A percentile compares a stretch with the other conserved stretches of the same genome.
Conservation (phyloP, 225 moss, liverwort and hornwort genomes). For the Rhytidiadelphus loreus region DNA sequence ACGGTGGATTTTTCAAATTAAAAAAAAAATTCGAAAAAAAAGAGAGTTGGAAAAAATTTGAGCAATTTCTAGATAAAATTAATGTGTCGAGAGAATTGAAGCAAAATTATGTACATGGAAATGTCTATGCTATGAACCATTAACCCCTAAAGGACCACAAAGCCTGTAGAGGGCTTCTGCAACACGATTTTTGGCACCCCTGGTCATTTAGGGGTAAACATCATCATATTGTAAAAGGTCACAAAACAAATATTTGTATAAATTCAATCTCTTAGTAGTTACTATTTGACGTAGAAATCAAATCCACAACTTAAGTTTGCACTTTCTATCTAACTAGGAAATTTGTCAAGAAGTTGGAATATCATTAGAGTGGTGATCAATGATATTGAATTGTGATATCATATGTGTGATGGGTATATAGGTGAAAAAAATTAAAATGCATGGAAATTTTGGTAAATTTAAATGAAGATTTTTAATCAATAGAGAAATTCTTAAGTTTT, state of each 20-base stretch:
- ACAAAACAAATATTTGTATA: accelerated
- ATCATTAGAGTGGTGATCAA: not conserved
- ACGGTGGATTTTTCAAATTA: no score
- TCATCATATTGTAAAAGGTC: no score
- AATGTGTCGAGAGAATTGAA: no score
- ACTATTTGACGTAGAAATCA: accelerated
- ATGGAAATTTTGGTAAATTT: not conserved
- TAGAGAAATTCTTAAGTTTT: not conserved
- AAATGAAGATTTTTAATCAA: not conserved
- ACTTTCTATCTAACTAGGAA: accelerated
- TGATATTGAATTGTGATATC: not conserved
- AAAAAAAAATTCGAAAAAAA: no score
- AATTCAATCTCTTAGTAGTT: not conserved
- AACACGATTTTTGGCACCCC: no score
- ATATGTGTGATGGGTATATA: not conserved
- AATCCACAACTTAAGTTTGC: accelerated
- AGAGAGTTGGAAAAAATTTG: not conserved
- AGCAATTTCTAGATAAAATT: not conserved
- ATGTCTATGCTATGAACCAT: no score
- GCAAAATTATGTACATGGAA: no score
- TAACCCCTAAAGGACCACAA: no score
- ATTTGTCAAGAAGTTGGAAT: no score
- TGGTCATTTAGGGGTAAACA: no score
- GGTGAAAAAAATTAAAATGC: not conserved
- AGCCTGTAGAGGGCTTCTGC: no score